These are phyloP conservation scores for Kwoniella shivajii DNA, from an alignment of 1,284 basidiomycete species.

Conservation along the genomic window DNA sequence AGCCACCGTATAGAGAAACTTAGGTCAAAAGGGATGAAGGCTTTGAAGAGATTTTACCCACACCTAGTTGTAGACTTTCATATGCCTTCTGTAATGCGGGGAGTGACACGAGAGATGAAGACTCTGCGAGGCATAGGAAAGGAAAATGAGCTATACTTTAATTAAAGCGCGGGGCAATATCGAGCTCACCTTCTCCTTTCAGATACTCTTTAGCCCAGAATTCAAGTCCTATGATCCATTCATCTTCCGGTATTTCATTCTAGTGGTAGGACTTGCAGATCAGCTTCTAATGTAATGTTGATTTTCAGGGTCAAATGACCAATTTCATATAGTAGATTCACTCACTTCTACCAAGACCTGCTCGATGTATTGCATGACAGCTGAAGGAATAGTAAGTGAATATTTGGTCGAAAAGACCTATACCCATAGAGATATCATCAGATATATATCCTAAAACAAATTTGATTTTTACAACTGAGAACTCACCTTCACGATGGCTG, in stretches of 20 bases:
- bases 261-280: conserved; percentile 33
- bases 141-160: background rate
- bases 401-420: conserved; percentile 56
- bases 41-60: conserved; percentile 30
- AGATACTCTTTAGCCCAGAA: conserved; percentile 85
- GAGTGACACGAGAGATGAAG: conserved; percentile 42
- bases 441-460: background rate
- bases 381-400: conserved; percentile 52
- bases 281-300: background rate
- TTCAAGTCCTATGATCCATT: conserved; percentile 67
- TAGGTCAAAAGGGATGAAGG: background rate
- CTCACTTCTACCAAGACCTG: conserved; percentile 48
- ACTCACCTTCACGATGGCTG: conserved; percentile 53
- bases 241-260: conserved; percentile 66
- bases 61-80: conserved; percentile 73
- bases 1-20: background rate
- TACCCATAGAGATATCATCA: background rate
- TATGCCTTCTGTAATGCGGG: conserved; percentile 75
- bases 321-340: background rate
- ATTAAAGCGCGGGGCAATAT: background rate
- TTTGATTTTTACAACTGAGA: no score
- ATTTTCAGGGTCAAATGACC: background rate
- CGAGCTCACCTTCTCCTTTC: conserved; percentile 75
- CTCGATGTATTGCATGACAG: conserved; percentile 52
- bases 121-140: conserved; percentile 25